These are phyloP conservation scores for Setaria viridis DNA, from an alignment of 202 grass and related monocot species.

Conservation along the genomic window DNA sequence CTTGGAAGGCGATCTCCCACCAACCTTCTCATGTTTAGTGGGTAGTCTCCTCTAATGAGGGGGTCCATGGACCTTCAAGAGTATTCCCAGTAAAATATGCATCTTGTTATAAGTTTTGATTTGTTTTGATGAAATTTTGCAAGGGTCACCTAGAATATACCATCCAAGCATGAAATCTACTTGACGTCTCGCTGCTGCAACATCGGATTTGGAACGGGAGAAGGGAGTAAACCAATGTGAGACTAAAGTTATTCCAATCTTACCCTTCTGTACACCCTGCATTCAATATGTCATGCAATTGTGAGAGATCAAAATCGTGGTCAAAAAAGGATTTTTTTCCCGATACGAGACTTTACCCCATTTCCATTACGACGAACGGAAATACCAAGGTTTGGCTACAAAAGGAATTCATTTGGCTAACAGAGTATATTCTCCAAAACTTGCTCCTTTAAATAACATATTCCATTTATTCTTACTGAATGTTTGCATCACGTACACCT, in stretches of 20 bases:
- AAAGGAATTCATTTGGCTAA: too few relatives aligned
- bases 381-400: too few relatives aligned
- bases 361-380: too few relatives aligned
- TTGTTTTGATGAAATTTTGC: background rate
- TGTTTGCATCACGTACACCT: too few relatives aligned
- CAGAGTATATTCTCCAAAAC: too few relatives aligned
- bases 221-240: slow-evolving; percentile 64
- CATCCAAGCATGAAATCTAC: slow-evolving; percentile 74
- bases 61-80: slow-evolving; percentile 69
- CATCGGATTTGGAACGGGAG: slow-evolving; percentile 41
- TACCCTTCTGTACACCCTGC: slow-evolving; percentile 50
- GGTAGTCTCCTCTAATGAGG: slow-evolving; percentile 59
- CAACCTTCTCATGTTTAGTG: slow-evolving; percentile 54
- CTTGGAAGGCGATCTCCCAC: slow-evolving; percentile 54
- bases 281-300: background rate
- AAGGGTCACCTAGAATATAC: slow-evolving; percentile 2
- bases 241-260: slow-evolving; percentile 53
- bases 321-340: too few relatives aligned
- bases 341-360: too few relatives aligned
- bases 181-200: slow-evolving; percentile 30
- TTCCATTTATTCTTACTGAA: too few relatives aligned
- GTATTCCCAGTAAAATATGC: background rate
- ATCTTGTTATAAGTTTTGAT: too few relatives aligned
- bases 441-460: too few relatives aligned
- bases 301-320: too few relatives aligned